phyloP scores from a whole-genome alignment of 768 basidiomycete species.

The Mycena belliarum region DNA sequence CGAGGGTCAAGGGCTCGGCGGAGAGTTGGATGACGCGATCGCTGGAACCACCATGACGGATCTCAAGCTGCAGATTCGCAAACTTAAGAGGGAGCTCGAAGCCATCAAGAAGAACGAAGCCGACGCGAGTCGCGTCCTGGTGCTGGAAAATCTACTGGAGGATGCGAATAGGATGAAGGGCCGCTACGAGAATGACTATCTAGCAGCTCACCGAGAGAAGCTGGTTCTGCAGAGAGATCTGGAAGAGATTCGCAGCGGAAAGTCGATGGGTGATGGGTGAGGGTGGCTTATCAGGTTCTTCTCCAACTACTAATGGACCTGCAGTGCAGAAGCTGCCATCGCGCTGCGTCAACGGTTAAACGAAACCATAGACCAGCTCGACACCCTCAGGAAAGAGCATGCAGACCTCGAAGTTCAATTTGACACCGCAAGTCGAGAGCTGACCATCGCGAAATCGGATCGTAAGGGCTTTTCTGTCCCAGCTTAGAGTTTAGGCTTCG shows the following conservation, averaged over 20 bases:
- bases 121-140: conserved; percentile 74
- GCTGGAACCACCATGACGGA: conserved; percentile 88
- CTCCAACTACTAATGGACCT: conserved; percentile 2
- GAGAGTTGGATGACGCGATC: conserved; percentile 87
- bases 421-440: conserved; percentile 61
- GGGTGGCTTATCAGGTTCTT: conserved; percentile 24
- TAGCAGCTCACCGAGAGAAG: conserved; percentile 81
- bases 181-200: conserved; percentile 86
- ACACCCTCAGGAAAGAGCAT: conserved; percentile 65
- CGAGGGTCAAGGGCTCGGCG: conserved; percentile 64
- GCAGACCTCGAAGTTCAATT: conserved; percentile 71
- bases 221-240: conserved; percentile 77
- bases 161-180: conserved; percentile 91
- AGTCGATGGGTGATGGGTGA: conserved; percentile 79
- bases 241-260: conserved; percentile 90
- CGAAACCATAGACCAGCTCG: conserved; percentile 83
- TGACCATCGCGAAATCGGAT: conserved; percentile 85
- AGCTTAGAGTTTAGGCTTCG: conserved; percentile 1
- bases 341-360: conserved; percentile 86
- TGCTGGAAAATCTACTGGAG: conserved; percentile 89
- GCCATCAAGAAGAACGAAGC: conserved; percentile 71
- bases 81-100: conserved; percentile 79
- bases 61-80: conserved; percentile 83
- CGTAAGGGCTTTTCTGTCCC: conserved; percentile 50
- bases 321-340: conserved; percentile 82